phyloP scores from a whole-genome alignment of 371 early-diverging fungal species.

The Syncephalastrum monosporum region DNA sequence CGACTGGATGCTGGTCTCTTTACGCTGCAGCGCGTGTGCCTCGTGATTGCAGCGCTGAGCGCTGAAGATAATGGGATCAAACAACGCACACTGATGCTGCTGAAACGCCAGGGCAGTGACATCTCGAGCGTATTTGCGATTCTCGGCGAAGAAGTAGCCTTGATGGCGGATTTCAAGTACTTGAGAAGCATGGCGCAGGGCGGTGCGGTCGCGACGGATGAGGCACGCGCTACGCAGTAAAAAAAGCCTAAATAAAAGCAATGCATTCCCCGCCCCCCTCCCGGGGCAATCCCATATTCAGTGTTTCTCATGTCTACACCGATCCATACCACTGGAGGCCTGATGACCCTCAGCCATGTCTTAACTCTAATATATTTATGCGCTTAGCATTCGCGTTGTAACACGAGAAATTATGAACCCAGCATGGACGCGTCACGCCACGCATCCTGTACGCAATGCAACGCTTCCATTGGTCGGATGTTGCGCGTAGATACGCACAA shows the following conservation, averaged over 20 bases:
- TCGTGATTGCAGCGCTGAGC: conserved; percentile 63
- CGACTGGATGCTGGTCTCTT: conserved; percentile 83
- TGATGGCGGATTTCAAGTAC: conserved; percentile 30
- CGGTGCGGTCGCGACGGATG: conserved; percentile 14
- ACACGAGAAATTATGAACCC: no score
- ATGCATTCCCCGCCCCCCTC: no score
- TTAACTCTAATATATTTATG: no score
- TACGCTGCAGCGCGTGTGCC: conserved; percentile 75
- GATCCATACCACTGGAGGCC: no score
- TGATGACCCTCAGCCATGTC: no score
- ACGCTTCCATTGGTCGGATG: no score
- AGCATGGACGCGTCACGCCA: no score
- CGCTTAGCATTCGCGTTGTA: no score
- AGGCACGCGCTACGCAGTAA: not conserved
- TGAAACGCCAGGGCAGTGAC: conserved; percentile 26
- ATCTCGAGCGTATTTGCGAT: conserved; percentile 28
- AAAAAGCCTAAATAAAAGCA: not conserved
- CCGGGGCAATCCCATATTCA: no score
- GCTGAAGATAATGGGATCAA: conserved; percentile 46
- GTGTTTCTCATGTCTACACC: no score
- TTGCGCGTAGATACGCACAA: no score
- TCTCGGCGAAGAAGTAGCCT: conserved; percentile 31
- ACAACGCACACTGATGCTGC: conserved; percentile 24
- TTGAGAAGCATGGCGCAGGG: conserved; percentile 25
- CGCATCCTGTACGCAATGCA: no score